Percentiles rank a stretch among this genome's conserved stretches.
These are phyloP conservation scores for Taiozyma sp. DNA, from an alignment of 1,139 yeast genomes.

Conservation along the genomic window DNA sequence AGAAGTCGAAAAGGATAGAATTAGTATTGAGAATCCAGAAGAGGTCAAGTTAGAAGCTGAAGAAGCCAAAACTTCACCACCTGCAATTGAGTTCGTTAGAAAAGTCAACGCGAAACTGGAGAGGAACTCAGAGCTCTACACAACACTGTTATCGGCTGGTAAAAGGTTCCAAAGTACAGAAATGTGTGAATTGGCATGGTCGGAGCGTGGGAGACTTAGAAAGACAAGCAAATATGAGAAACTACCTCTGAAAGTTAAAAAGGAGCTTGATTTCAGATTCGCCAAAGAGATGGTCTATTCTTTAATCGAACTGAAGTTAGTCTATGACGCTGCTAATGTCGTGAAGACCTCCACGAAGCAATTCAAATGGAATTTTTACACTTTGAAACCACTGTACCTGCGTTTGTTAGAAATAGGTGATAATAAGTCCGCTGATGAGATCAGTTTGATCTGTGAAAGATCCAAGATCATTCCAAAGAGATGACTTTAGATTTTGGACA, in stretches of 20 bases:
- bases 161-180: constrained; percentile 45
- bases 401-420: constrained; percentile 51
- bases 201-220: constrained; percentile 71
- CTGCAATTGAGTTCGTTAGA: constrained; percentile 9
- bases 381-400: constrained; percentile 42
- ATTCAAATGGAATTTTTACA: constrained; percentile 68
- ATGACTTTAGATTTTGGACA: neutral
- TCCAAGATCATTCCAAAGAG: neutral
- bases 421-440: constrained; percentile 31
- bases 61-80: constrained; percentile 10
- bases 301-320: constrained; percentile 45
- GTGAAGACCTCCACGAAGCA: constrained; percentile 62
- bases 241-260: constrained; percentile 36
- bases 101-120: constrained; percentile 11
- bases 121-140: constrained; percentile 40
- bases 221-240: constrained; percentile 44
- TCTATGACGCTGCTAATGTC: constrained; percentile 68
- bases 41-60: constrained; percentile 3
- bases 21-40: constrained; percentile 5
- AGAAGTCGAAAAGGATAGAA: constrained; percentile 7
- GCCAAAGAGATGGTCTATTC: constrained; percentile 60
- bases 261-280: constrained; percentile 58
- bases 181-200: constrained; percentile 67
- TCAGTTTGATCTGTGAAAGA: constrained; percentile 31
- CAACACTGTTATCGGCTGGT: constrained; percentile 64